Conservation (phyloP, 306 rosid species). For the Delonix regia region DNA sequence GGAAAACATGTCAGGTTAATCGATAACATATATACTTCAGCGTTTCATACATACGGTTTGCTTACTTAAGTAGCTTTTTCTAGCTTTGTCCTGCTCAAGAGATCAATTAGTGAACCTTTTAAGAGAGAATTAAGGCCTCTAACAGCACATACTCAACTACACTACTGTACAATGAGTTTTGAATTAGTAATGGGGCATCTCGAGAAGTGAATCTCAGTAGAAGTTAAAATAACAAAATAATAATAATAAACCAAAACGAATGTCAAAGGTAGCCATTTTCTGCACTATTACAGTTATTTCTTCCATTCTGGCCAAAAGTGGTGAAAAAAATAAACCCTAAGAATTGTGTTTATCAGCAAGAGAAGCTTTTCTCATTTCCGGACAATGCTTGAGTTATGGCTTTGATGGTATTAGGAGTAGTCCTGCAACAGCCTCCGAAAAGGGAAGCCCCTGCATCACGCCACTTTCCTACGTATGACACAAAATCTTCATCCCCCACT, state of each 20-base stretch:
- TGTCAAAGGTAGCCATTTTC: background rate
- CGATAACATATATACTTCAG: no score
- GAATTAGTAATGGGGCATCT: no score
- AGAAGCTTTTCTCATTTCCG: constrained; percentile 32
- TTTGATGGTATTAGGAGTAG: constrained; percentile 77
- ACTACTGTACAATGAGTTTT: no score
- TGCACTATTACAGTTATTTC: background rate
- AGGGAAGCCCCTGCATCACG: constrained; percentile 77
- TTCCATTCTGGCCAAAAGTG: background rate
- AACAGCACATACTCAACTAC: no score
- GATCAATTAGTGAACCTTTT: no score
- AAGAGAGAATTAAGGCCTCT: no score
- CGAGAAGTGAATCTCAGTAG: background rate
- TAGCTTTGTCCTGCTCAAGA: no score
- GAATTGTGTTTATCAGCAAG: background rate
- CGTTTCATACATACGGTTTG: no score
- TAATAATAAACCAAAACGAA: background rate
- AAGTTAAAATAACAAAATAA: background rate
- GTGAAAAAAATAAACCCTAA: background rate
- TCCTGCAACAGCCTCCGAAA: constrained; percentile 94
- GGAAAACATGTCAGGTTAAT: no score
- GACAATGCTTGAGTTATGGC: constrained; percentile 61
- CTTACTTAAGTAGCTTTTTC: no score
- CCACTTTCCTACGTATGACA: constrained; percentile 76
- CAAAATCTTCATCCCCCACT: constrained; percentile 65